These are phyloP conservation scores for Asterella californica DNA, from an alignment of 225 moss, liverwort and hornwort species.

Conservation along the genomic window DNA sequence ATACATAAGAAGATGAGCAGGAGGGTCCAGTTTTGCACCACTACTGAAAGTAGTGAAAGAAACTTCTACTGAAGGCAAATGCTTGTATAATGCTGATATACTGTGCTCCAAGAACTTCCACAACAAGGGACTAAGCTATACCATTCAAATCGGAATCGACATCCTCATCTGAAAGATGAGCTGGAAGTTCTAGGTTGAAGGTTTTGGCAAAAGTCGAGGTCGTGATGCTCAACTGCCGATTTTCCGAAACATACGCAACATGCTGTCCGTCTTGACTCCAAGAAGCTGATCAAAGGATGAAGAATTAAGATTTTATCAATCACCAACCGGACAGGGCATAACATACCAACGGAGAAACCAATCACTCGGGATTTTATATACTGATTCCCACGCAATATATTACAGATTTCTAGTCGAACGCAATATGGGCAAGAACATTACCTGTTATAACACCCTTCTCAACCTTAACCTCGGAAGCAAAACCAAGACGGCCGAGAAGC, in stretches of 20 bases:
- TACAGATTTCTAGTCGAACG: neutral
- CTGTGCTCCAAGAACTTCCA: neutral
- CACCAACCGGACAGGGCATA: no score
- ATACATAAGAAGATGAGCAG: neutral
- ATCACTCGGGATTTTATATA: neutral
- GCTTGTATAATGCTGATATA: no score
- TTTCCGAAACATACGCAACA: conserved; percentile 56
- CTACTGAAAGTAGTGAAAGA: no score
- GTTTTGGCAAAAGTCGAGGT: conserved; percentile 50
- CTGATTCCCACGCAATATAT: neutral
- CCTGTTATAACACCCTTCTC: conserved; percentile 67
- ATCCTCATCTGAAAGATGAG: conserved; percentile 51
- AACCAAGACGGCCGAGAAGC: conserved; percentile 64
- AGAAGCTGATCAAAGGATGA: conserved; percentile 48
- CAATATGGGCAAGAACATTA: conserved; percentile 25
- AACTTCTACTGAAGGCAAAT: no score
- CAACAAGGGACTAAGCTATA: conserved; percentile 18
- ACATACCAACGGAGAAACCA: neutral
- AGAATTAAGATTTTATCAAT: neutral
- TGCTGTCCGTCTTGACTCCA: conserved; percentile 93
- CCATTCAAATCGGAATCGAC: conserved; percentile 51
- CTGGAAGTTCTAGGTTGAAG: conserved; percentile 59
- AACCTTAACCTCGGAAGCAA: conserved; percentile 46
- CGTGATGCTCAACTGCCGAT: conserved; percentile 50
- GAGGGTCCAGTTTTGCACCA: neutral